A percentile compares a stretch with the other conserved stretches of the same genome.
Evolutionary conservation across 2,329 filamentous ascomycete species (phyloP).

Genomic region (Ascocoryne sarcoides): DNA sequence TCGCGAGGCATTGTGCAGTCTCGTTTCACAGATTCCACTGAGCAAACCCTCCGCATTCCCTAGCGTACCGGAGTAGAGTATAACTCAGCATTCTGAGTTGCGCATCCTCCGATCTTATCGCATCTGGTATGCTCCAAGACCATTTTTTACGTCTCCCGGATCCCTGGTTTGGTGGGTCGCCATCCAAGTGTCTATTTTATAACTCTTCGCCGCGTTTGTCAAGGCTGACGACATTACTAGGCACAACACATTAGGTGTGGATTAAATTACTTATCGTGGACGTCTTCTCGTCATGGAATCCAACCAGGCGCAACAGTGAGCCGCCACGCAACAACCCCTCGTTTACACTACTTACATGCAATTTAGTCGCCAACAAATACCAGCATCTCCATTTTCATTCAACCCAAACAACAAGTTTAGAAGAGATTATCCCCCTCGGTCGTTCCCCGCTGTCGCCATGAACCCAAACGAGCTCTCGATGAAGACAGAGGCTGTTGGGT

Average conservation of each 20-base stretch:
- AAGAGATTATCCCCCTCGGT: slow-evolving; percentile 37
- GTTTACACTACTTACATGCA: slow-evolving; percentile 32
- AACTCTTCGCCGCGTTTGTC: slow-evolving; percentile 16
- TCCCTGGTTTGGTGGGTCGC: slow-evolving; percentile 18
- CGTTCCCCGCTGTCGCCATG: slow-evolving; percentile 39
- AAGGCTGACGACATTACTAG: slow-evolving; percentile 28
- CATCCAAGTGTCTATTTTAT: slow-evolving; percentile 16
- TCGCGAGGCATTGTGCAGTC: slow-evolving; percentile 33
- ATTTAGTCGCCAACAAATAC: slow-evolving; percentile 39
- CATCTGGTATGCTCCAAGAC: slow-evolving; percentile 24
- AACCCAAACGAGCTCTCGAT: slow-evolving; percentile 40
- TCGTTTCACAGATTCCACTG: slow-evolving; percentile 27
- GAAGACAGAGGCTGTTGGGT: slow-evolving; percentile 39
- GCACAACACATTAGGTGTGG: slow-evolving; percentile 11
- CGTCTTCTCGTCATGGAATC: slow-evolving; percentile 39
- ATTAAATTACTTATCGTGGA: slow-evolving; percentile 20
- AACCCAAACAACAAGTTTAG: slow-evolving; percentile 40
- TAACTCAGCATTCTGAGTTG: slow-evolving; percentile 29
- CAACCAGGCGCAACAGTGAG: slow-evolving; percentile 45
- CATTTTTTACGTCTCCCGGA: slow-evolving; percentile 12
- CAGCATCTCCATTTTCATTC: slow-evolving; percentile 42
- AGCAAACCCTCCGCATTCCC: slow-evolving; percentile 32
- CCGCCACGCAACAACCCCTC: slow-evolving; percentile 22
- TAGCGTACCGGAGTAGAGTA: slow-evolving; percentile 28
- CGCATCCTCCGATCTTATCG: slow-evolving; percentile 26